A percentile compares a stretch with the other conserved stretches of the same genome.
phyloP scores from a whole-genome alignment of 495 filamentous ascomycete species.

The Monascus purpureus region DNA sequence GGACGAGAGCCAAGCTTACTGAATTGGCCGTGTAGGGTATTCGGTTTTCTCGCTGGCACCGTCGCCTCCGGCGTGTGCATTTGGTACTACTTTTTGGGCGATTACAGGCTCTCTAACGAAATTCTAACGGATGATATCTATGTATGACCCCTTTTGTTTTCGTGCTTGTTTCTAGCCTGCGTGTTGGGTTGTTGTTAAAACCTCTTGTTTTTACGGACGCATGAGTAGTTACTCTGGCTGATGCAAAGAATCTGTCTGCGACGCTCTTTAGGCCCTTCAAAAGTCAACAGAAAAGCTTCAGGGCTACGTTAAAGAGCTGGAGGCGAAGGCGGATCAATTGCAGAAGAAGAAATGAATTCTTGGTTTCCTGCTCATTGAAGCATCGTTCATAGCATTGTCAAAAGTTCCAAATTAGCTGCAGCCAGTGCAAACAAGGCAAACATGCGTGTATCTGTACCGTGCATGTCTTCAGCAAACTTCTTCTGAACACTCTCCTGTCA shows the following conservation, averaged over 20 bases:
- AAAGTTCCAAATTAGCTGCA: background rate
- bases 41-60: constrained; percentile 85
- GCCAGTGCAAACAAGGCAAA: constrained; percentile 20
- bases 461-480: too few species aligned
- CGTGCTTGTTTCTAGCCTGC: constrained; percentile 1
- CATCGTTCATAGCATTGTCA: too few species aligned
- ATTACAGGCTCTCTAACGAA: constrained; percentile 90
- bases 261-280: constrained; percentile 72
- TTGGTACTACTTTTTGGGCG: constrained; percentile 83
- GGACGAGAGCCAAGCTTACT: too few species aligned
- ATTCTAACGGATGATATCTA: constrained; percentile 91
- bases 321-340: constrained; percentile 63
- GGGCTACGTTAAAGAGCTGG: constrained; percentile 64
- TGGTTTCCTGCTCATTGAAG: background rate
- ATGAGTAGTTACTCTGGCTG: too few species aligned
- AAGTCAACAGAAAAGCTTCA: constrained; percentile 74
- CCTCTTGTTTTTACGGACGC: too few species aligned
- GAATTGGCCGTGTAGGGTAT: constrained; percentile 64
- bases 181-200: too few species aligned
- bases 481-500: too few species aligned
- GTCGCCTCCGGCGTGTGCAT: constrained; percentile 64
- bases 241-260: too few species aligned
- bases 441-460: too few species aligned
- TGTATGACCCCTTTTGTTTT: constrained; percentile 43
- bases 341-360: constrained; percentile 43